Percentiles rank a stretch among this genome's conserved stretches.
phyloP scores from a whole-genome alignment of 2,329 filamentous ascomycete species.

The Aspergillus sp. region DNA sequence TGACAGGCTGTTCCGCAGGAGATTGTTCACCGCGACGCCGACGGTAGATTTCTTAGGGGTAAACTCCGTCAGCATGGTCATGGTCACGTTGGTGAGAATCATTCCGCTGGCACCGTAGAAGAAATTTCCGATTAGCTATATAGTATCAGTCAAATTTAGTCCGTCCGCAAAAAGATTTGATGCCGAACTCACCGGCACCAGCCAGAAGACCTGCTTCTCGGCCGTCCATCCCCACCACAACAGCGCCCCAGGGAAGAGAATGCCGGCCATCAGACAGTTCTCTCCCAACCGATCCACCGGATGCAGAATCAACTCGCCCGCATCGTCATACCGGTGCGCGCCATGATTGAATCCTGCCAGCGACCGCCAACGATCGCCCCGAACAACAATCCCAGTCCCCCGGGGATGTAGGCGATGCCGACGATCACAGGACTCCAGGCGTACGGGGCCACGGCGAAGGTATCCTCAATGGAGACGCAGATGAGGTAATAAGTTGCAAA shows the following conservation, averaged over 20 bases:
- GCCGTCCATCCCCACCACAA: not conserved
- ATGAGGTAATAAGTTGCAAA: not conserved
- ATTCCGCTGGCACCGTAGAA: not conserved
- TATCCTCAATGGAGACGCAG: not conserved
- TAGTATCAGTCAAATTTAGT: too few species aligned
- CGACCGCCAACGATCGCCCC: not conserved
- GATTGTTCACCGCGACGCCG: not conserved
- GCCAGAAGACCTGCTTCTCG: not conserved
- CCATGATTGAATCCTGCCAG: not conserved
- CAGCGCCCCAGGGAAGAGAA: not conserved
- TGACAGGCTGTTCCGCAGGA: not conserved
- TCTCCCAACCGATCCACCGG: not conserved
- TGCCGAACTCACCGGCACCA: not conserved
- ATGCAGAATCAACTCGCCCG: not conserved
- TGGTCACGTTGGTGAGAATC: not conserved
- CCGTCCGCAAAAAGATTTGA: too few species aligned
- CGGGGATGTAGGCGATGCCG: not conserved
- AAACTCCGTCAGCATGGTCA: not conserved
- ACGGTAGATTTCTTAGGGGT: not conserved
- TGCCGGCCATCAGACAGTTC: not conserved
- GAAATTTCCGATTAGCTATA: not conserved
- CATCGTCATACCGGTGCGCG: not conserved
- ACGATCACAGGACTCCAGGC: not conserved
- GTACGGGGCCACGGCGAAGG: not conserved
- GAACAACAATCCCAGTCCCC: not conserved